phyloP scores from a whole-genome alignment of 2,329 filamentous ascomycete genomes.

The Phoma herbarum region DNA sequence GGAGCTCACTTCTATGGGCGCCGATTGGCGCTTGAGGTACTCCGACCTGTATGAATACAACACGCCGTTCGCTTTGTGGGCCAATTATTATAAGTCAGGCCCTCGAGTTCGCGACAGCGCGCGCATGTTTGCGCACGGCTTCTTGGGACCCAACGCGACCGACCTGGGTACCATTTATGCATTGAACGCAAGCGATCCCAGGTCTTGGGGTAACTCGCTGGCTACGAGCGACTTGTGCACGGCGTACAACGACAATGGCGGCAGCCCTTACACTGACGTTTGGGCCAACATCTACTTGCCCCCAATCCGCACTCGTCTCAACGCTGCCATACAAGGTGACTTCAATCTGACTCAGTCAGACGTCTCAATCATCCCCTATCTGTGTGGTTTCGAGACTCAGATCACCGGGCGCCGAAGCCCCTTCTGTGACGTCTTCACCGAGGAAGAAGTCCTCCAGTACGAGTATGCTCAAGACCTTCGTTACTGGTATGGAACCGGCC shows the following conservation, averaged over 20 bases:
- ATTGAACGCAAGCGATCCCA: constrained; percentile 64
- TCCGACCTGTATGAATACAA: constrained; percentile 60
- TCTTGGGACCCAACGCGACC: constrained; percentile 65
- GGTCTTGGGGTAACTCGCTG: constrained; percentile 68
- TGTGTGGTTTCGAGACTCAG: constrained; percentile 77
- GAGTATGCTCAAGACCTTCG: constrained; percentile 74
- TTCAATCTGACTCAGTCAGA: constrained; percentile 65
- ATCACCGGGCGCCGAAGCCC: constrained; percentile 68
- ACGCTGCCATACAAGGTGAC: constrained; percentile 62
- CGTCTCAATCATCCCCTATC: constrained; percentile 68
- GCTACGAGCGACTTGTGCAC: constrained; percentile 71
- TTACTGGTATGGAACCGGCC: constrained; percentile 72
- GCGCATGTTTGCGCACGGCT: constrained; percentile 68
- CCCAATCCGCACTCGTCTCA: constrained; percentile 63
- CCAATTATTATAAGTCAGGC: constrained; percentile 66
- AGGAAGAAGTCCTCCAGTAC: constrained; percentile 69
- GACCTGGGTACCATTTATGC: constrained; percentile 65
- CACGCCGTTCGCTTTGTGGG: constrained; percentile 67
- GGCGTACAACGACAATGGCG: constrained; percentile 64
- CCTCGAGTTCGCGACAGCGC: constrained; percentile 70
- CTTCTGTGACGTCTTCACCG: constrained; percentile 69
- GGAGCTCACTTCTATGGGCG: constrained; percentile 66
- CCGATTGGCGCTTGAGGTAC: constrained; percentile 57
- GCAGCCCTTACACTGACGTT: constrained; percentile 55
- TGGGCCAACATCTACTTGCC: constrained; percentile 65